A percentile compares a stretch with the other conserved stretches of the same genome.
Conservation (phyloP, 306 rosid genomes). For the Vigna reflexopilosa region DNA sequence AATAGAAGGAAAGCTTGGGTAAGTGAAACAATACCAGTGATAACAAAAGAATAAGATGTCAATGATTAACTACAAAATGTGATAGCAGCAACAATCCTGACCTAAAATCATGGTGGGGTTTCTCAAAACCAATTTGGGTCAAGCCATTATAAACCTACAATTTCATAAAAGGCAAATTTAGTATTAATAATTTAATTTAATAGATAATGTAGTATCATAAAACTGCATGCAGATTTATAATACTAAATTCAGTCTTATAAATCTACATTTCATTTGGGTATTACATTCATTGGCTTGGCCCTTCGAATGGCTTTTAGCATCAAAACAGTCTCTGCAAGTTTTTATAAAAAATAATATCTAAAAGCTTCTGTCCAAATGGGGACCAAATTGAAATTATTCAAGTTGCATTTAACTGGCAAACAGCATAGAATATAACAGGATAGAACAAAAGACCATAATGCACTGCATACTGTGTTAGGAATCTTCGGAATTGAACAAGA, state of each 20-base stretch:
- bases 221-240: not conserved
- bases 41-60: slow-evolving; percentile 20
- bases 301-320: no score
- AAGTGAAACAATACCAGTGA: slow-evolving; percentile 13
- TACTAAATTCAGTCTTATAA: not conserved
- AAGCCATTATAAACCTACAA: slow-evolving; percentile 90
- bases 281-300: no score
- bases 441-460: not conserved
- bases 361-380: not conserved
- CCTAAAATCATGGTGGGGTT: slow-evolving; percentile 72
- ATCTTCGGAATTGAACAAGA: not conserved
- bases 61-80: slow-evolving; percentile 28
- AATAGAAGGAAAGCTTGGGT: slow-evolving; percentile 30
- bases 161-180: slow-evolving; percentile 39
- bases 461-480: not conserved
- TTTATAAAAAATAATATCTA: slow-evolving; percentile 5
- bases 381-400: slow-evolving; percentile 24
- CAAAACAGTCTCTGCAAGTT: not conserved
- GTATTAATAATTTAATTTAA: slow-evolving; percentile 6
- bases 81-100: slow-evolving; percentile 44
- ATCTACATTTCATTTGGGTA: no score
- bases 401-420: not conserved
- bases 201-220: not conserved
- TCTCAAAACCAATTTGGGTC: slow-evolving; percentile 87
- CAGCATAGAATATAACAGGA: not conserved